Base-by-base conservation (phyloP, 352 stramenopile species). In the Phytophthora palmivora region DNA sequence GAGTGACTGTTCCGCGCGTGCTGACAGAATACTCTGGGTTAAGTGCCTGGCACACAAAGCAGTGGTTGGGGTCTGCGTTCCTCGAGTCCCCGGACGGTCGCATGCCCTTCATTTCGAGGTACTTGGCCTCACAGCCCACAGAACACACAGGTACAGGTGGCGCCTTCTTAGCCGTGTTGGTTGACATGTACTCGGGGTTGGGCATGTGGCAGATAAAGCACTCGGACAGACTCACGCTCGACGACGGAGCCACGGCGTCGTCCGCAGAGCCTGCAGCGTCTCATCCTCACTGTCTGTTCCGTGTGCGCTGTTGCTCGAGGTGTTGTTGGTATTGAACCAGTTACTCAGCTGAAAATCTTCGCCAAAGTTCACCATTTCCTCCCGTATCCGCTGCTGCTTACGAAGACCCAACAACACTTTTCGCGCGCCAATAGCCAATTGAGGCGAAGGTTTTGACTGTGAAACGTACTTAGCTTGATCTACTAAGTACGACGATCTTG, bases 281-380 rank as follows among this genome's bases (percentile, higher is more conserved):
- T 16, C 71, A 26, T 76, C 69, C 16, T 80, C 72, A 10, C 67
- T 89, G 39, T 74, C 67, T 2, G 62, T 86, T 41, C 56, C 64
- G 58, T 68, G 76, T 48, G 58, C 62, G 45, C 58, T 78, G 46
- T 54, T 78, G 41, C 42, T 47, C 12, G 22, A n/a, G 42, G 69
- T 74, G 50, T 36, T 57, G n/a, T 37, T 63, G n/a, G 32, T 60
- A 55, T 94, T 94, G 63, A 91, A 94, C 85, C 85, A 94, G 76
- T 87, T 82, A 67, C 83, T 91, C 32, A 93, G 74, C 75, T 91
- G 76, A 49, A 93, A 93, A 41, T 78, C 70, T 37, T 89, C 79
- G 44, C 73, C 76, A 42, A 88, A 72, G 67, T 67, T 71, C 44
- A 64, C 55, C 69, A 74, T 76, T 41, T 47, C 50, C 21, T n/a